A percentile compares a stretch with the other conserved stretches of the same genome.
These are phyloP conservation scores for Trichoderma koningiopsis DNA, from an alignment of 2,329 filamentous ascomycete species.

Conservation along the genomic window DNA sequence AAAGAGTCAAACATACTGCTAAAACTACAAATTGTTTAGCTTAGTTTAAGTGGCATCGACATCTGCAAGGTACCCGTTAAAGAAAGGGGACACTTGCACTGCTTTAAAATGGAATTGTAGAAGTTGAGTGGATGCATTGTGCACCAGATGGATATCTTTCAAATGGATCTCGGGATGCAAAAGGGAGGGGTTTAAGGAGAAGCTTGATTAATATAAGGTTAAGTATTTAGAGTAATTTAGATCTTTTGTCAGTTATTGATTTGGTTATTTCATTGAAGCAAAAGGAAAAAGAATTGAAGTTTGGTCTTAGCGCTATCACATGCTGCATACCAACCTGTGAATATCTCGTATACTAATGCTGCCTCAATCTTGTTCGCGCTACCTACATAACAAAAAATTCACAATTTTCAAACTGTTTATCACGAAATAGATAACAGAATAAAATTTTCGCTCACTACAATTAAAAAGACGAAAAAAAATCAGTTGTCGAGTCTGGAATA, in stretches of 20 bases:
- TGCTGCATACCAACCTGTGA: not conserved
- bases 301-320: not conserved
- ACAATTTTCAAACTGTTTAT: not conserved
- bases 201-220: not conserved
- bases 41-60: not conserved
- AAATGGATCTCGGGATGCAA: not conserved
- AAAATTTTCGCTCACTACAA: not conserved
- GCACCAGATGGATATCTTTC: not conserved
- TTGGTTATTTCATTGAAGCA: not conserved
- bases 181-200: not conserved
- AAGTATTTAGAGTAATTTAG: not conserved
- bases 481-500: not conserved
- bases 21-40: not conserved
- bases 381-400: not conserved
- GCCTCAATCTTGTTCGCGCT: not conserved
- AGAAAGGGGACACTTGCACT: not conserved
- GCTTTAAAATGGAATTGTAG: not conserved
- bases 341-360: too few relatives aligned
- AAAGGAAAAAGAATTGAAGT: not conserved
- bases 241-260: fast-evolving
- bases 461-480: not conserved
- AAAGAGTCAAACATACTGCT: not conserved
- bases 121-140: not conserved
- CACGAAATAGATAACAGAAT: not conserved
- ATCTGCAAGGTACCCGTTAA: not conserved